A percentile compares a stretch with the other conserved stretches of the same genome.
Conservation (phyloP, 257 asterid genomes). For the Apocynum venetum region DNA sequence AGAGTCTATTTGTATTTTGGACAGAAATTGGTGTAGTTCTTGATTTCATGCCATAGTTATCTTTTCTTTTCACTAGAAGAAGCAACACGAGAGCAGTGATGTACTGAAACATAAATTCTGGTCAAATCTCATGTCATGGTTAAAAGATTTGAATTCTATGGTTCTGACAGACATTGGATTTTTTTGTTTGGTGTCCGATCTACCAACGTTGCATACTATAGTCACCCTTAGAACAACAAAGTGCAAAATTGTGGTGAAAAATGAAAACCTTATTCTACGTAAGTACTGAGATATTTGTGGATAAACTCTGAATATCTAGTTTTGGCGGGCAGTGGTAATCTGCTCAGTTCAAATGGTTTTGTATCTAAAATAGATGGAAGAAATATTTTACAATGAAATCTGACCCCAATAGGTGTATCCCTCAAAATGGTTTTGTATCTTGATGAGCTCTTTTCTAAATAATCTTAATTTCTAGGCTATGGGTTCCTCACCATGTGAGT, state of each 20-base stretch:
- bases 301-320: neutral
- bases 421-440: neutral
- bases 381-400: neutral
- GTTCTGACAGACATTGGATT: slow-evolving; percentile 22
- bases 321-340: neutral
- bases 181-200: slow-evolving; percentile 27
- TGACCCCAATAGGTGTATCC: neutral
- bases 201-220: slow-evolving; percentile 26
- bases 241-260: slow-evolving; percentile 12
- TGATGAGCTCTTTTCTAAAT: neutral
- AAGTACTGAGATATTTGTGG: neutral
- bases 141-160: slow-evolving; percentile 10
- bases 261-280: slow-evolving; percentile 6
- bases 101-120: neutral
- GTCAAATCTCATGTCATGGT: slow-evolving; percentile 10
- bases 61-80: neutral
- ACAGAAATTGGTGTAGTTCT: neutral
- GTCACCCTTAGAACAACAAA: slow-evolving; percentile 33
- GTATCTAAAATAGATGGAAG: neutral
- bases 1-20: neutral
- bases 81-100: neutral
- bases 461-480: neutral
- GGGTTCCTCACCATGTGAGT: neutral
- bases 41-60: neutral
- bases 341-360: neutral